These are phyloP conservation scores for Ichthyophthirius multifiliis DNA, from an alignment of 169 alveolate species.

Conservation along the genomic window DNA sequence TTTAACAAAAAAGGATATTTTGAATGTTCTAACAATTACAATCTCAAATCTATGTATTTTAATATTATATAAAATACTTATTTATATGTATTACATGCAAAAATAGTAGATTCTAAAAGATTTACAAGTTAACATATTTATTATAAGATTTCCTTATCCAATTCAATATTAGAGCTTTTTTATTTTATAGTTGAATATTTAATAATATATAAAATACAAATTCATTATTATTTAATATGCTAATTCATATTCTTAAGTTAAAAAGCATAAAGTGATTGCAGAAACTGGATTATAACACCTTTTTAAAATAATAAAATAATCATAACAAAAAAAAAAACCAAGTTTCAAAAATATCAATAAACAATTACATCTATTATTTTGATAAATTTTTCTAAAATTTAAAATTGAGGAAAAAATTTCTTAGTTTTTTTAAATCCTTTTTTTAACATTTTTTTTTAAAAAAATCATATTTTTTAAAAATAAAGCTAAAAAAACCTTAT, in stretches of 20 bases:
- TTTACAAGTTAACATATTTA: constrained; percentile 46
- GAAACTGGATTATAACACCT: constrained; percentile 62
- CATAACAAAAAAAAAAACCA: neutral
- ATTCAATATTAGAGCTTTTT: constrained; percentile 37
- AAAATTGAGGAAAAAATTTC: constrained; percentile 14
- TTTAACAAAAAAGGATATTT: constrained; percentile 52
- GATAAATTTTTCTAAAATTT: constrained; percentile 14
- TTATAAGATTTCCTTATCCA: constrained; percentile 33
- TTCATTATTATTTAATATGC: constrained; percentile 61
- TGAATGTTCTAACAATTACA: constrained; percentile 49
- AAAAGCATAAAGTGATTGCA: constrained; percentile 63
- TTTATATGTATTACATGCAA: constrained; percentile 24
- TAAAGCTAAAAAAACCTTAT: neutral
- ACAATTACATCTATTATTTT: constrained; percentile 18
- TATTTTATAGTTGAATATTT: neutral
- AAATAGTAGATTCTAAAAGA: constrained; percentile 34
- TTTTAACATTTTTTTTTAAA: neutral
- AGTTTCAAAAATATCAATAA: constrained; percentile 49
- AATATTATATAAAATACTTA: neutral
- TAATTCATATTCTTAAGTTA: constrained; percentile 69
- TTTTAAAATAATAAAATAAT: neutral
- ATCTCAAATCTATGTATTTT: constrained; percentile 39
- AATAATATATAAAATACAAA: neutral
- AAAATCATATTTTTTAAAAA: neutral
- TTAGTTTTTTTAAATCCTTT: constrained; percentile 17